Evolutionary conservation across 768 basidiomycete genomes (phyloP), one percentile per base, ranked within the genome.

Genomic region (Suillus placidus): DNA sequence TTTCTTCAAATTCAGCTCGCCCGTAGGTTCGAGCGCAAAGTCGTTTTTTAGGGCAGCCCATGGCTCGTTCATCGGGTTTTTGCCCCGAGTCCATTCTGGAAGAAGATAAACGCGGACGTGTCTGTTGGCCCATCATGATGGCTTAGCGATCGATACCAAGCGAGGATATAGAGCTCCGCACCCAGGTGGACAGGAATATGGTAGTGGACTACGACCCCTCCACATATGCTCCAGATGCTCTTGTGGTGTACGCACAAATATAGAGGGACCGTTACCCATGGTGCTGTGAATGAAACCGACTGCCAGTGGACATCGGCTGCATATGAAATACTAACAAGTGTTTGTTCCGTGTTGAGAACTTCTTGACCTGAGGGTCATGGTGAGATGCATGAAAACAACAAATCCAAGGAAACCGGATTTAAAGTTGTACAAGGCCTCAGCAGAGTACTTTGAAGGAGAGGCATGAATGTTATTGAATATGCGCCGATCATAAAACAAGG

Each of bases 31-130:
- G 55, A 76, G 64, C 2, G 70, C 68, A 43, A 76, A 69, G 43
- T 76, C 76, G 1, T 64, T 70, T 8, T 75, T 70, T 26, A 76
- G 67, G 42, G 73, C 72, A 52, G 71, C 69, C 37, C 75, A 56
- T 6, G 67, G 70, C 68, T 73, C 73, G 4, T 73, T 62, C 38
- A 73, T 72, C 23, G 76, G 73, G 32, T 64, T 71, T n/a, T 76
- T 75, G 20, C 75, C 76, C 0, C 67, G 72, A 8, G 60, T 35
- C 76, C 76, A 76, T 6, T 69, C 75, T 26, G 72, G 56, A 45
- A 74, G 76, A n/a, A 76, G 60, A 26, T 77, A 76, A 6, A 76
- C 77, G 40, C 76, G 76, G 60, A 77, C 70, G 51, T 78, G 75
- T 64, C 72, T 73, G 51, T 30, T 58, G 4, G 57, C 23, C 16